A percentile compares a stretch with the other conserved stretches of the same genome.
Evolutionary conservation across 257 asterid species (phyloP).

Genomic region (Solanum sitiens): DNA sequence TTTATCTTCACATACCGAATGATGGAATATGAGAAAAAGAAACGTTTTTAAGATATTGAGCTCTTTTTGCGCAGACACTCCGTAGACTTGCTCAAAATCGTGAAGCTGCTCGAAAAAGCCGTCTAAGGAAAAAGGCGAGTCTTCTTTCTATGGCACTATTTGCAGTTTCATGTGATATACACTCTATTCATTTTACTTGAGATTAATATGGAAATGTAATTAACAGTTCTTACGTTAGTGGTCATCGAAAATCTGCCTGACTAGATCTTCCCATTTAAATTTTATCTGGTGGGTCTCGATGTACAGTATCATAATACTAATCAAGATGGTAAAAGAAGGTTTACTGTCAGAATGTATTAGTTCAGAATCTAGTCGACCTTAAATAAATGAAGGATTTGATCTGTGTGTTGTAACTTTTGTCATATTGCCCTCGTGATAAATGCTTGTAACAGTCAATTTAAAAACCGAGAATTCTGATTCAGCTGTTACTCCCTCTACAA

Average conservation of each 20-base stretch:
- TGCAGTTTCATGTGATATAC: not conserved
- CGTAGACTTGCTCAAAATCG: constrained; percentile 99
- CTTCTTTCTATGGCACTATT: not conserved
- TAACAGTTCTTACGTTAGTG: not conserved
- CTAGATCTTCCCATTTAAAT: not conserved
- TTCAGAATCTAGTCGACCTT: not conserved
- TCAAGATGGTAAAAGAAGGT: not conserved
- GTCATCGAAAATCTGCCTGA: not conserved
- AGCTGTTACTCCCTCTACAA: not conserved
- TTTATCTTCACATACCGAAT: not conserved
- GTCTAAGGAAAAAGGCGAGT: constrained; percentile 74
- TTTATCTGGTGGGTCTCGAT: not conserved
- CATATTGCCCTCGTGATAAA: not conserved
- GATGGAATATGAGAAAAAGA: not conserved
- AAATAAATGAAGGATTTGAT: not conserved
- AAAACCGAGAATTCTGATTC: not conserved
- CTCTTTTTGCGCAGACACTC: constrained; percentile 35
- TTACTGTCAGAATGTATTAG: not conserved
- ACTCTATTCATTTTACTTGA: not conserved
- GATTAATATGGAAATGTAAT: not conserved
- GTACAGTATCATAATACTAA: not conserved
- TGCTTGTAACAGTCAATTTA: not conserved
- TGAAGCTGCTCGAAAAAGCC: constrained; percentile 98
- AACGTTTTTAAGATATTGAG: constrained; percentile 1
- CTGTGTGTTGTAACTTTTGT: not conserved